Percentiles rank a stretch among this genome's conserved stretches.
These are phyloP conservation scores for Myriosclerotinia duriaeana DNA, from an alignment of 2,329 filamentous ascomycete genomes.

Conservation along the genomic window DNA sequence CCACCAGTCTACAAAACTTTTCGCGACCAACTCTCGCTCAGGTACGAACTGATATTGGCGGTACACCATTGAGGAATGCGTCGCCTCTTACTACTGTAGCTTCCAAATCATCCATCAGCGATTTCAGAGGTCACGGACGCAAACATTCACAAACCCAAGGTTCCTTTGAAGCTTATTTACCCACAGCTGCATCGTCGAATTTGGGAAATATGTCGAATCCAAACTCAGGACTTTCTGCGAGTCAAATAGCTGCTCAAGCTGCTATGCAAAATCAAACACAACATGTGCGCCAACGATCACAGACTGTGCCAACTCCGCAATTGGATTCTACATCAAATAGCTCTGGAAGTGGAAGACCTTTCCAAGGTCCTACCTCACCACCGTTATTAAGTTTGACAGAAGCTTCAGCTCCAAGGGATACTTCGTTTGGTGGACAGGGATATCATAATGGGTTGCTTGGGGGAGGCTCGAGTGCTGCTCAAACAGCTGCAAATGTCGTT, in stretches of 20 bases:
- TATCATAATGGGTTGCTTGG: slow-evolving; percentile 64
- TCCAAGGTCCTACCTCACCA: slow-evolving; percentile 55
- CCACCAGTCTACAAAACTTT: slow-evolving; percentile 53
- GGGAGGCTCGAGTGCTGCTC: slow-evolving; percentile 63
- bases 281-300: slow-evolving; percentile 63
- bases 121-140: slow-evolving; percentile 52
- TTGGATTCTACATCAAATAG: slow-evolving; percentile 32
- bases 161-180: slow-evolving; percentile 72
- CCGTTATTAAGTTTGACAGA: slow-evolving; percentile 64
- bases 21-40: slow-evolving; percentile 50
- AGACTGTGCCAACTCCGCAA: slow-evolving; percentile 63
- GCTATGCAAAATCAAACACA: slow-evolving; percentile 64
- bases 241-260: slow-evolving; percentile 77
- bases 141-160: slow-evolving; percentile 73
- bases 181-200: slow-evolving; percentile 51
- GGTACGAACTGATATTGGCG: slow-evolving; percentile 27
- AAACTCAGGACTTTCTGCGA: slow-evolving; percentile 55
- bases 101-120: slow-evolving; percentile 40
- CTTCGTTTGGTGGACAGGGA: slow-evolving; percentile 47
- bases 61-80: slow-evolving; percentile 38
- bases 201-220: slow-evolving; percentile 38
- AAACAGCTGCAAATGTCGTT: slow-evolving; percentile 70
- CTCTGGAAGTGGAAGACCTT: slow-evolving; percentile 34
- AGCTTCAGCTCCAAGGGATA: slow-evolving; percentile 61
- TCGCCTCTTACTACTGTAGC: slow-evolving; percentile 49